Evolutionary conservation across 2,329 filamentous ascomycete species (phyloP).

Genomic region (Pseudogymnoascus sp.): DNA sequence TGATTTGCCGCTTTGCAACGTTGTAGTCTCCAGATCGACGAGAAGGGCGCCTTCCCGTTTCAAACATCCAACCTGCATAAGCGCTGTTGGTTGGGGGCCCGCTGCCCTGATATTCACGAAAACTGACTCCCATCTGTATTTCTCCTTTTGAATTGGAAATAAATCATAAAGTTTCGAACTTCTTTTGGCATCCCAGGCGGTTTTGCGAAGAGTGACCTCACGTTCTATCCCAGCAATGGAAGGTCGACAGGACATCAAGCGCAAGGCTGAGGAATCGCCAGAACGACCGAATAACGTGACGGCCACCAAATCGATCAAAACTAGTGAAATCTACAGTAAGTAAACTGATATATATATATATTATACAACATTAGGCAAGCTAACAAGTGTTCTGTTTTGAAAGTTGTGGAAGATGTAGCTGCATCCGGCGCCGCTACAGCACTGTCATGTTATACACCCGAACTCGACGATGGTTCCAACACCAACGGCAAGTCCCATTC

Average conservation of each 20-base stretch:
- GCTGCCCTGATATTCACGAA: not conserved
- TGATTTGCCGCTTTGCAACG: not conserved
- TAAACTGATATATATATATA: not conserved
- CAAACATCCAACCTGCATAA: not conserved
- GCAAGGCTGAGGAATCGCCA: not conserved
- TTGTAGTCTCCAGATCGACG: not conserved
- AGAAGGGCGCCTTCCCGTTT: not conserved
- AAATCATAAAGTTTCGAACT: not conserved
- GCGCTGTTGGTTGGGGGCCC: not conserved
- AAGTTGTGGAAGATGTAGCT: not conserved
- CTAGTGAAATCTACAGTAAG: not conserved
- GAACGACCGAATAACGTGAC: not conserved
- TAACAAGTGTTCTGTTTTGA: not conserved
- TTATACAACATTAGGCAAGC: not conserved
- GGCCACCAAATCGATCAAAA: not conserved
- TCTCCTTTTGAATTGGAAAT: not conserved
- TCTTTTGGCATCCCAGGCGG: not conserved
- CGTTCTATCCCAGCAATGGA: not conserved
- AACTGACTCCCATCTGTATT: not conserved
- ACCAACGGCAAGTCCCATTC: slow-evolving; percentile 6
- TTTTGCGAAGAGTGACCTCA: not conserved
- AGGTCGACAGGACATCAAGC: not conserved
- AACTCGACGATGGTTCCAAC: not conserved
- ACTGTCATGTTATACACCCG: not conserved
- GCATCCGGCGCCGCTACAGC: not conserved